Evolutionary conservation across 108 stramenopile genomes (phyloP).

Genomic region (Nitzschia sp.): DNA sequence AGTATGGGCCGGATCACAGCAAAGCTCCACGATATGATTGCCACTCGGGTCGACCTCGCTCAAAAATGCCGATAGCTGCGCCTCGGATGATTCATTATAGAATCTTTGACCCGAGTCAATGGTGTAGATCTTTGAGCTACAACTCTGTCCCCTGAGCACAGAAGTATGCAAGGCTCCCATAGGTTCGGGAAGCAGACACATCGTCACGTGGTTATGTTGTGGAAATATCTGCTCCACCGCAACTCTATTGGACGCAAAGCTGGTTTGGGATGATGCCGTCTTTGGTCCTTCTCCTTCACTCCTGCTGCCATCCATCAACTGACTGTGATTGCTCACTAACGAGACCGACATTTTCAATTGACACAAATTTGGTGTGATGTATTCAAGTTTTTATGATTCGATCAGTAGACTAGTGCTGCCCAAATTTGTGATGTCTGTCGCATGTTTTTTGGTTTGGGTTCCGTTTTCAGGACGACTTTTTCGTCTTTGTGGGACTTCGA

Average conservation of each 20-base stretch:
- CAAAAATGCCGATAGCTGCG: neutral
- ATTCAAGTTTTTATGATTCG: no score
- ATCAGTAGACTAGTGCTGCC: no score
- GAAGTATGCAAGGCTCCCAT: neutral
- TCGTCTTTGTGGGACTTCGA: no score
- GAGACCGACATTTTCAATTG: neutral
- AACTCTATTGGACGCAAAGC: neutral
- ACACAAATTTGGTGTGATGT: no score
- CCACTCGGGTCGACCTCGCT: neutral
- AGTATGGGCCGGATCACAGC: neutral
- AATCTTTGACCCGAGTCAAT: neutral
- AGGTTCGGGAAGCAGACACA: neutral
- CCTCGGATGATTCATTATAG: neutral
- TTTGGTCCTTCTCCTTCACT: neutral
- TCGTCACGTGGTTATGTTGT: neutral
- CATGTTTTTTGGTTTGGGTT: no score
- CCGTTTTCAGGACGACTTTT: no score
- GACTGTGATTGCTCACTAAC: neutral
- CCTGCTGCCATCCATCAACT: neutral
- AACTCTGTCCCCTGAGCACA: neutral
- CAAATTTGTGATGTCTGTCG: no score
- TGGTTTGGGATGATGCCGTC: neutral
- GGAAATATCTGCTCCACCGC: neutral
- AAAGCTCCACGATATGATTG: neutral
- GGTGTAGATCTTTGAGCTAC: neutral